Evolutionary conservation across 352 stramenopile species (phyloP), one percentile per base, ranked within the genome.

Genomic region (Globisporangium megalacanthum): DNA sequence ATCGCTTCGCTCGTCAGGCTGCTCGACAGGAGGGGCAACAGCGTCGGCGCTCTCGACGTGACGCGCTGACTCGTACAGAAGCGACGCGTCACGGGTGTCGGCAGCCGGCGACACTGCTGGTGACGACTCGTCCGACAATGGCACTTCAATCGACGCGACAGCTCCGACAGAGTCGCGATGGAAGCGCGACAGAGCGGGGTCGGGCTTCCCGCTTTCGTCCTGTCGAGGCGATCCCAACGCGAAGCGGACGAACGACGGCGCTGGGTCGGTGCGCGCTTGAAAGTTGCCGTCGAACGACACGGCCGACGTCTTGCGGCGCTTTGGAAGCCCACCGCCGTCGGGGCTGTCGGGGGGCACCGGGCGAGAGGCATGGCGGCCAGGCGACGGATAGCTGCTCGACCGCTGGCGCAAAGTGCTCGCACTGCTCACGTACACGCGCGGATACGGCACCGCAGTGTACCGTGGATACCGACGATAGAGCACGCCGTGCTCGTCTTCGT

Each of bases 391-490:
- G 41, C 52, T 57, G 17, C 39, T 57, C 31, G 17, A 36, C 33
- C 57, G 37, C 29, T 36, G 50, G 15, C 42, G 57, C 20, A 44
- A 10, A 0, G 17, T 2, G 14, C 22, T 49, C n/a, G 37, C 39
- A 8, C 56, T 31, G 25, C 44, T n/a, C 33, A 35, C 10, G 52
- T 58, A 52, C 41, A 56, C 2, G 17, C 52, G 57, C 35, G 49
- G 42, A 10, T 58, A 54, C 19, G 33, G 50, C 39, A 52, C 22
- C 19, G 42, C 22, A 1, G 56, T 48, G 19, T 61, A 25, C 15
- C 48, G 56, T 20, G 19, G 22, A 47, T 63, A 52, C 1, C 50
- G 57, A 7, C 57, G 50, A 45, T 63, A 63, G 6, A 63, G 22
- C 36, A 63, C 37, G 7, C 47, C 46, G 9, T 48, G 37, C 0